Percentiles rank a stretch among this genome's conserved stretches.
phyloP scores from a whole-genome alignment of 2,329 filamentous ascomycete species.

The Cladophialophora psammophila region DNA sequence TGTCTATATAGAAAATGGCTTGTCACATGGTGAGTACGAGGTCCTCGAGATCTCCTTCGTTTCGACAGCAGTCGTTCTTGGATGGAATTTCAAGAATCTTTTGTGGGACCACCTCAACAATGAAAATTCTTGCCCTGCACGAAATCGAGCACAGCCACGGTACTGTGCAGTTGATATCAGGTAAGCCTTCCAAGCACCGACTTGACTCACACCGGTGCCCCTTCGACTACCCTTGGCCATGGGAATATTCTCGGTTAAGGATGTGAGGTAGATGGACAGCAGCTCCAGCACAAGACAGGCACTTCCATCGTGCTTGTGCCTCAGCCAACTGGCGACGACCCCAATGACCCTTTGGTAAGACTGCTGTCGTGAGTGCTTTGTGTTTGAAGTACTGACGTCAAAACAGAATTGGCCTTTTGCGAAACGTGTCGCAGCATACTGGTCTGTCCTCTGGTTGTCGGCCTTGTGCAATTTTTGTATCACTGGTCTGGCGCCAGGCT shows the following conservation, averaged over 20 bases:
- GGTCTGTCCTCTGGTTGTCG: conserved; percentile 19
- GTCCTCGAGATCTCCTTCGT: too few species aligned
- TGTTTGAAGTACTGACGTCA: background rate
- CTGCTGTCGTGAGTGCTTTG: background rate
- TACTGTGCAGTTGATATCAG: conserved; percentile 24
- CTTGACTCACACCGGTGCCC: too few species aligned
- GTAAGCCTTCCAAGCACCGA: background rate
- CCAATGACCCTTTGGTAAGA: conserved; percentile 12
- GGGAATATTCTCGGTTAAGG: too few species aligned
- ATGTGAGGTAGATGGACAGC: too few species aligned
- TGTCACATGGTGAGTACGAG: too few species aligned
- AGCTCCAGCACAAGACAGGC: conserved; percentile 1
- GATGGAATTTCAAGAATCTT: too few species aligned
- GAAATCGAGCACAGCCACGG: conserved; percentile 26
- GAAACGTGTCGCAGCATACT: conserved; percentile 14
- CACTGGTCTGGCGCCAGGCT: conserved; percentile 18
- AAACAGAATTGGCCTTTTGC: conserved; percentile 15
- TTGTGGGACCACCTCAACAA: background rate
- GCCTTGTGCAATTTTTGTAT: conserved; percentile 23
- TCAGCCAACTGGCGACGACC: background rate
- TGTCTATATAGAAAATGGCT: too few species aligned
- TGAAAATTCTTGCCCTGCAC: conserved; percentile 17
- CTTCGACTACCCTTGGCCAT: too few species aligned
- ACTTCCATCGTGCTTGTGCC: conserved; percentile 4
- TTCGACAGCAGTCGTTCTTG: too few species aligned